Base-by-base conservation (phyloP, 305 asterid genomes). In the Fraxinus sp. region DNA sequence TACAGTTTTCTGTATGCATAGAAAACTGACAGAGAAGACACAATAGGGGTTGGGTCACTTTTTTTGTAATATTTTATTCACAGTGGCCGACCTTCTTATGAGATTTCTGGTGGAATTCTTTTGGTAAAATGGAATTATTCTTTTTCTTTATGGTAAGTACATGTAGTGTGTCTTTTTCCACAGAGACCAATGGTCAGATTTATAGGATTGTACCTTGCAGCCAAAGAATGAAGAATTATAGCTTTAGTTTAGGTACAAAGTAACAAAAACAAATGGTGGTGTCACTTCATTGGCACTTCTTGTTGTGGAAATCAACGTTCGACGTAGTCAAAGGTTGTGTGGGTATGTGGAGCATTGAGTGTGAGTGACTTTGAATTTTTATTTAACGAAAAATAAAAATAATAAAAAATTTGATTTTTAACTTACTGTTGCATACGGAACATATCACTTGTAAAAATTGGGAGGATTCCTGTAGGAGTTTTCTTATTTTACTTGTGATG, bases 171-270 rank as follows among this genome's bases (percentile, higher is more conserved):
- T 85, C 86, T 26, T 59, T 55, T 79, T 83, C 10, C 84, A 74
- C 36, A 84, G 81, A 16, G 46, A 24, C 35, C 1, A 52, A 22
- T 52, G 62, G 8, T 74, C 81, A 85, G 85, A 70, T 73, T 20
- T 5, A 41, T 10, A 16, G 59, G 77, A 26, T 14, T 72, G 86
- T 72, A 82, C 85, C 88, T 85, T 89, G 72, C 89, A 78, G 81
- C 8, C 24, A 7, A 7, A 39, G 71, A 77, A 36, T 35, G 86
- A 32, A 68, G 74, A 28, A 11, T 0, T 64, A 20, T 64, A 64
- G 72, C 72, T 64, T 62, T 62, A 22, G 22, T 57, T 18, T 18
- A 57, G 68, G 26, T 5, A 55, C n/a, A 16, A 52, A 5, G n/a
- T 18, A 13, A 55, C 1, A 55, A 55, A 55, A n/a, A 55, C 26